Conservation (phyloP, 768 basidiomycete genomes). For the Termitomyces sp. region DNA sequence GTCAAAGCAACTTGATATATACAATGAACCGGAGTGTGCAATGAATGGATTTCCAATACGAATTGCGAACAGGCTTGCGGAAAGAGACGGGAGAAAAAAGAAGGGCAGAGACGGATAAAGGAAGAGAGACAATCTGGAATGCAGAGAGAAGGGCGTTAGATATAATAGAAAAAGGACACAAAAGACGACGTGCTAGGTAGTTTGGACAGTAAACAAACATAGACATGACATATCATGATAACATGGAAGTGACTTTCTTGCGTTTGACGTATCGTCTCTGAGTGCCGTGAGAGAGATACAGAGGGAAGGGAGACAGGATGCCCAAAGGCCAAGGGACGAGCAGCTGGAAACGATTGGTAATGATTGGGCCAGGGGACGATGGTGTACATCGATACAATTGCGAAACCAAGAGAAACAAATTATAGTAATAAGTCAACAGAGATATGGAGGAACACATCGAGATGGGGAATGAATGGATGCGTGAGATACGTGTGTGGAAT, state of each 20-base stretch:
- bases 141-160: slow-evolving; percentile 9
- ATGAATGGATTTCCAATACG: slow-evolving; percentile 11
- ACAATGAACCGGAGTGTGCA: slow-evolving; percentile 5
- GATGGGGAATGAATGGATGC: slow-evolving; percentile 10
- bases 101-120: slow-evolving; percentile 18
- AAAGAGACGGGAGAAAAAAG: slow-evolving; percentile 12
- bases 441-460: slow-evolving; percentile 17
- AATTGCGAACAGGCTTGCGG: slow-evolving; percentile 5
- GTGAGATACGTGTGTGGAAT: slow-evolving; percentile 8
- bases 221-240: slow-evolving; percentile 8
- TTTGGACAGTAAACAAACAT: slow-evolving; percentile 14
- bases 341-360: slow-evolving; percentile 20
- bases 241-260: slow-evolving; percentile 13
- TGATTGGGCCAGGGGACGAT: slow-evolving; percentile 5
- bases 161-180: slow-evolving; percentile 3
- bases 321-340: slow-evolving; percentile 24
- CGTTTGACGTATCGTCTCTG: slow-evolving; percentile 6
- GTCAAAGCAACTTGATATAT: slow-evolving; percentile 11
- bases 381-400: slow-evolving; percentile 17
- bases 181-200: slow-evolving; percentile 5
- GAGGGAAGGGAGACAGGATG: slow-evolving; percentile 5
- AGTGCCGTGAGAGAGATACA: slow-evolving; percentile 3
- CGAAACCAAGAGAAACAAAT: slow-evolving; percentile 11
- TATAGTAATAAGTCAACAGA: slow-evolving; percentile 15
- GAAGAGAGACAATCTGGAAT: slow-evolving; percentile 6